phyloP scores from a whole-genome alignment of 345 rosid species.

The Arabidopsis suecica region DNA sequence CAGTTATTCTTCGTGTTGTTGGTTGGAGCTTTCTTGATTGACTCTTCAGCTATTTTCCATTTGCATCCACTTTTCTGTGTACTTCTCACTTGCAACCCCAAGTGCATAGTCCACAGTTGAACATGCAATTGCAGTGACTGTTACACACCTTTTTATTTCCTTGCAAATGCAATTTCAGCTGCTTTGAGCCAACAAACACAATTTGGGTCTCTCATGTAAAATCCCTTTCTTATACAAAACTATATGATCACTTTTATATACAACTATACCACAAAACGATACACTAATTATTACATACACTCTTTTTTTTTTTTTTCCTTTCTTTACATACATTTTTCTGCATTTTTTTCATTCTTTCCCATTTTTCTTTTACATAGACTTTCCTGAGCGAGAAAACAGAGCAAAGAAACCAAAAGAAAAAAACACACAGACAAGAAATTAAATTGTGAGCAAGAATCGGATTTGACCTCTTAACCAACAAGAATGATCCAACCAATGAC shows the following conservation, averaged over 20 bases:
- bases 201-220: neutral
- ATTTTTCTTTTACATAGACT: neutral
- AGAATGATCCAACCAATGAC: conserved; percentile 34
- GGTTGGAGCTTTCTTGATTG: neutral
- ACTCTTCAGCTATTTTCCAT: too few relatives aligned
- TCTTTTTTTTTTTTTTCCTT: neutral
- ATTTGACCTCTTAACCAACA: conserved; percentile 20
- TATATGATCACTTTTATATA: neutral
- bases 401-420: neutral
- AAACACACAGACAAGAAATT: neutral
- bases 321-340: neutral
- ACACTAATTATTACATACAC: neutral
- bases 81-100: too few relatives aligned
- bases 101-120: too few relatives aligned
- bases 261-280: neutral
- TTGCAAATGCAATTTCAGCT: too few relatives aligned
- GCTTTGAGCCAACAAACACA: neutral
- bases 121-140: too few relatives aligned
- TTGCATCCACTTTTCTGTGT: too few relatives aligned
- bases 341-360: neutral
- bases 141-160: too few relatives aligned
- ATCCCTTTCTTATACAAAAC: neutral
- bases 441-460: conserved; percentile 15
- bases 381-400: conserved; percentile 22
- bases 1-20: conserved; percentile 7